Base-by-base conservation (phyloP, 1,284 basidiomycete species). In the Hymenochaete sp. region DNA sequence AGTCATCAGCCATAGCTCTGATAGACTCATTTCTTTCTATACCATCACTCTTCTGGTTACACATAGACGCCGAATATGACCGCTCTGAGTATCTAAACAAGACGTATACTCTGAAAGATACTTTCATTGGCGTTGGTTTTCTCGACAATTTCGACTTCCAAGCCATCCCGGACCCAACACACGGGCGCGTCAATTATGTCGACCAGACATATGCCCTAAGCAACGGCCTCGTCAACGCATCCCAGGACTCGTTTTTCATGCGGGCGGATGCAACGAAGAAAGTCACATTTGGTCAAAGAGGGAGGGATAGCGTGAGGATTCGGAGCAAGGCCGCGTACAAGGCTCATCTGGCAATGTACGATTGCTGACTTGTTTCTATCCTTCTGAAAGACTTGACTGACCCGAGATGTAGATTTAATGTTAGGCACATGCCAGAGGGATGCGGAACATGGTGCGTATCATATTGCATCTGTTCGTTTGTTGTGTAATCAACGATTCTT, bases 361-460 rank as follows among this genome's bases (percentile, higher is more conserved):
- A 35, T 18, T 27, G 37, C 19, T 39, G 19, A n/a, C 8, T n/a
- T 31, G 28, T 6, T 38, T 22, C 24, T 41, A 31, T 1, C 28
- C 6, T 10, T 26, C 18, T 25, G 9, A 21, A 7, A 33, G n/a
- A n/a, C 7, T 43, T 13, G 22, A 5, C 18, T n/a, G 9, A 28
- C 14, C 25, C 22, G 19, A 3, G 21, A 19, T 29, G n/a, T 24
- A 64, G 63, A 14, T 59, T 67, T 36, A 54, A 66, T 31, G 56
- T 66, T 22, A 28, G 31, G 1, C 72, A 72, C 49, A 73, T 73
- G 68, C 71, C 82, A 2, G 65, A 77, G 56, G 81, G 80, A 18
- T 82, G 80, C 53, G 77, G 71, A 75, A 64, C 62, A 3, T 67
- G 65, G 65, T n/a, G n/a, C n/a, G n/a, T n/a, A n/a, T n/a, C n/a